Base-by-base conservation (phyloP, 1,284 basidiomycete genomes). In the Rhodotorula sp. region DNA sequence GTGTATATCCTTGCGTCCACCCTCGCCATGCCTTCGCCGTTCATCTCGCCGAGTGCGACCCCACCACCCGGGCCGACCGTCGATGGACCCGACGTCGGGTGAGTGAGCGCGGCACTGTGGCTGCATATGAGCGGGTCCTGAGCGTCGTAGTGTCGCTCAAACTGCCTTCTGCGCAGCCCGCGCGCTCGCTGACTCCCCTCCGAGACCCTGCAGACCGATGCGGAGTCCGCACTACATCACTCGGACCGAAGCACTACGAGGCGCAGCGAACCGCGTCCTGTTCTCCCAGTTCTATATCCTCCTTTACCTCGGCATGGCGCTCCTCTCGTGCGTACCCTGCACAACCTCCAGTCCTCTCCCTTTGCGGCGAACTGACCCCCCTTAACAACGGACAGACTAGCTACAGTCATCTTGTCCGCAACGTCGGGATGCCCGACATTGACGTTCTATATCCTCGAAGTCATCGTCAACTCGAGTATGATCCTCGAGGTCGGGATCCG, bases 401-500 rank as follows among this genome's bases (percentile, higher is more conserved):
- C 92, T 7, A 97, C 94, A 0, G 90, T 97, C 64, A 86, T 91
- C n/a, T 85, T 97, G 64, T 93, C 92, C 80, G 81, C 97, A 52
- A 78, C 83, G n/a, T 81, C 77, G 52, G 80, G 81, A 56, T 84
- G 84, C 57, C 83, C 83, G 2, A 81, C 81, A 0, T 63, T 81
- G 2, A 83, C 91, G 4, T 97, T 97, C 84, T 95, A 93, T 80
- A 84, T 95, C 48, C 85, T 97, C 76, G 94, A 97, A 81, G 83
- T 97, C 61, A 88, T 97, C 79, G 87, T 97, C 80, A 97, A 97
- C 79, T 84, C 86, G 0, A 85, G 92, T 14, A 95, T 97, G 94
- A 95, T 97, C 68, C 52, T 90, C 31, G 94, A 97, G 83, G 94
- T 97, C 23, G 85, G 85, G 1, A 90, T 94, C 64, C 87, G 94